Evolutionary conservation across 805 yeast genomes (phyloP).

Genomic region (Schwanniomyces yamadae): DNA sequence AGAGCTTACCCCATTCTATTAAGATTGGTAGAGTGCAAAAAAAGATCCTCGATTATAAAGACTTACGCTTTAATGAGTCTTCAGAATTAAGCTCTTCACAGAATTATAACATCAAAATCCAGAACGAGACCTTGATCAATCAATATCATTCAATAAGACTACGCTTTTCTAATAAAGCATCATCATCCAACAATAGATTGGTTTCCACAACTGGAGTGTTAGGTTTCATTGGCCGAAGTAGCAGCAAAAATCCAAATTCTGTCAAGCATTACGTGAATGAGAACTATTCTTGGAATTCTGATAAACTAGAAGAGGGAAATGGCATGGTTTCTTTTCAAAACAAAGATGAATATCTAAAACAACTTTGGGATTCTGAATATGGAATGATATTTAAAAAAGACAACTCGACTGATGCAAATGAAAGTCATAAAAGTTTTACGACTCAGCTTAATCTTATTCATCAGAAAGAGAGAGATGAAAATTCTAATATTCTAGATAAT

Average conservation of each 20-base stretch:
- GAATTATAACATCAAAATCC: slow-evolving; percentile 27
- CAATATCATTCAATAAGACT: slow-evolving; percentile 39
- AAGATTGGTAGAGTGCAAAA: slow-evolving; percentile 32
- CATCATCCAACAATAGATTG: slow-evolving; percentile 5
- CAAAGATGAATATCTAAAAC: slow-evolving; percentile 9
- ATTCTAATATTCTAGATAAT: too few species aligned
- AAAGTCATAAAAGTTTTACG: too few species aligned
- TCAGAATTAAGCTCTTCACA: too few species aligned
- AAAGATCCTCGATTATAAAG: slow-evolving; percentile 33
- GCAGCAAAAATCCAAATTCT: background rate
- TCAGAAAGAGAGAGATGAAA: slow-evolving; percentile 4
- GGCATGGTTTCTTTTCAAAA: slow-evolving; percentile 8
- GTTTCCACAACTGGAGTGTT: slow-evolving; percentile 23
- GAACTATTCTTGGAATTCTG: background rate
- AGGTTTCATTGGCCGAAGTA: slow-evolving; percentile 25
- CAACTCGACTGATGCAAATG: background rate
- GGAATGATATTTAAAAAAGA: slow-evolving; percentile 1
- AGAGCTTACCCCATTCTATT: slow-evolving; percentile 2
- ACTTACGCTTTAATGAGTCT: slow-evolving; percentile 9
- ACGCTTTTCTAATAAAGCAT: slow-evolving; percentile 23
- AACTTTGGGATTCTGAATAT: slow-evolving; percentile 14
- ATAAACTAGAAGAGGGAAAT: background rate
- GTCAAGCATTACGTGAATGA: background rate
- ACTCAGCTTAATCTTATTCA: too few species aligned
- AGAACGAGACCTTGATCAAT: slow-evolving; percentile 34